Conservation (phyloP, 164 flowering plant species). For the Macadamia tetraphylla region DNA sequence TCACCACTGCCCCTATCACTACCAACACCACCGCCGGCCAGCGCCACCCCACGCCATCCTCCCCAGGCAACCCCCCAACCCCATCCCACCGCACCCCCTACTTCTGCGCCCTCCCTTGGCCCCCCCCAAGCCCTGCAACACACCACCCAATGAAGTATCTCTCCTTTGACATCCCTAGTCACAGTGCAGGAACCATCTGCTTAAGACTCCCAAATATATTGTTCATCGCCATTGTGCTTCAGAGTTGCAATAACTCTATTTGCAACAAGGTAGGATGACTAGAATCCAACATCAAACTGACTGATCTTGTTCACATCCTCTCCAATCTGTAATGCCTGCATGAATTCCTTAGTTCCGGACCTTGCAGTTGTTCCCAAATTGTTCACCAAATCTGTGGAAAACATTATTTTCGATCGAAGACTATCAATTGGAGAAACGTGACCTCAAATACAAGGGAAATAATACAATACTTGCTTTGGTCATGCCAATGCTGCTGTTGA, state of each 20-base stretch:
- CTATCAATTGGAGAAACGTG: too few species aligned
- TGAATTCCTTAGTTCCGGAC: slow-evolving; percentile 67
- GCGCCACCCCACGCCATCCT: too few species aligned
- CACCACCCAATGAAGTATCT: slow-evolving; percentile 21
- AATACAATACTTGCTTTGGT: slow-evolving; percentile 49
- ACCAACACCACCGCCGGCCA: too few species aligned
- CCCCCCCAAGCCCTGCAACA: too few species aligned
- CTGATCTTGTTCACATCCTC: slow-evolving; percentile 76
- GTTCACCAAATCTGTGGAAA: slow-evolving; percentile 49
- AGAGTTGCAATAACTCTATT: slow-evolving; percentile 64
- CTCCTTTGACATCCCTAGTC: slow-evolving; percentile 51
- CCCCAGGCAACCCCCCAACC: too few species aligned
- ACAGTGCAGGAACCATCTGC: slow-evolving; percentile 76
- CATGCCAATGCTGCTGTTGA: slow-evolving; percentile 64
- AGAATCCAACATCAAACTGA: slow-evolving; percentile 65
- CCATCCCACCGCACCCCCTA: too few species aligned
- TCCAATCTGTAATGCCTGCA: slow-evolving; percentile 68
- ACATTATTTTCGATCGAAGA: too few species aligned
- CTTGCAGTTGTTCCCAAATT: slow-evolving; percentile 66
- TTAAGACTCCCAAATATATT: slow-evolving; percentile 66
- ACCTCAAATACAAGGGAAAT: too few species aligned
- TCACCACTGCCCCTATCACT: too few species aligned
- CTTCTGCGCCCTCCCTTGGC: too few species aligned
- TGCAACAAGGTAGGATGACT: slow-evolving; percentile 59
- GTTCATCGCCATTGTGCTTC: slow-evolving; percentile 68